Evolutionary conservation across 768 basidiomycete genomes (phyloP), one percentile per base, ranked within the genome.

Genomic region (Lentinus tigrinus): DNA sequence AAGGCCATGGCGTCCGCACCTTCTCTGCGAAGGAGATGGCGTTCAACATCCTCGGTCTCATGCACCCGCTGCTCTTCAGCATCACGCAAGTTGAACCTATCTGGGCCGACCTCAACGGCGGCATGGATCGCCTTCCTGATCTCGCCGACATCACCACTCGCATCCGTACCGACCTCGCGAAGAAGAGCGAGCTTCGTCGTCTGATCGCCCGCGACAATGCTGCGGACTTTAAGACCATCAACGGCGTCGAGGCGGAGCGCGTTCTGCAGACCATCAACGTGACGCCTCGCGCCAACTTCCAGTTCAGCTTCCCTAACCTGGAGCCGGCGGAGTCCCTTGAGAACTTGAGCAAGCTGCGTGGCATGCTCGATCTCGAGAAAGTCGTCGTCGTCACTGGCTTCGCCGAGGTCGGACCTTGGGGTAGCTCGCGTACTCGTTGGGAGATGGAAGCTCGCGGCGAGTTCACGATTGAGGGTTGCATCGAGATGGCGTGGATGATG

Each of bases 1-100:
- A 99, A 77, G 82, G 86, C 57, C 83, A 89, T 61, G 97, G 97
- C 60, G 93, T 97, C 57, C 86, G 97, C 63, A 99, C 97, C 1
- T 99, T 98, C 85, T 98, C 96, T 0, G 91, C 97, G 27, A 98
- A 98, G 78, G 97, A 99, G 76, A 99, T 98, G 97, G 95, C 97
- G 0, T 99, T 99, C 85, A 99, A 99, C 75, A 94, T 99, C 67
- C 88, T 99, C 54, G 96, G 97, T 59, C 82, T 99, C 49, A 98
- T 99, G 96, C 97, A 99, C 70, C 97, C 97, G 43, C 85, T 98
- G 6, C 83, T 99, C 52, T 98, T 98, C 85, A 97, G 96, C 74
- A 96, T 99, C 69, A 97, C 96, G 11, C 97, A 99, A 72, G 95
- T 98, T 44, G 96, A 99, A 72, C 96, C 97, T 9, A 95, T 99